phyloP scores from a whole-genome alignment of 169 alveolate species.

The Plasmodium billcollinsi region DNA sequence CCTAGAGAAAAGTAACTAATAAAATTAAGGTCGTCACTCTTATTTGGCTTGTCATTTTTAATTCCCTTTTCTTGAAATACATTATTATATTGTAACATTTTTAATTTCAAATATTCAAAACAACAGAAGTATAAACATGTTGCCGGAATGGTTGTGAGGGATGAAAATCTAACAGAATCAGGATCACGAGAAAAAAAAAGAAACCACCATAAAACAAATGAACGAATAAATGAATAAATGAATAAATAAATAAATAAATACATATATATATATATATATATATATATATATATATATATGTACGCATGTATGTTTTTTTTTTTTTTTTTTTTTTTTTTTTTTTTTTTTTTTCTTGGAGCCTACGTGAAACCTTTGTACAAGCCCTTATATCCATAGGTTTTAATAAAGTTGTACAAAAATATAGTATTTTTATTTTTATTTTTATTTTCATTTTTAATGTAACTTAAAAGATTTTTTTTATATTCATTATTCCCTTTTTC shows the following conservation, averaged over 20 bases:
- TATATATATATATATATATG: slow-evolving; percentile 2
- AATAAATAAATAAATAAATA: too few species aligned
- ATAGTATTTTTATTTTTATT: not conserved
- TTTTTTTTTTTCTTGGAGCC: not conserved
- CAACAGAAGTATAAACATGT: slow-evolving; percentile 73
- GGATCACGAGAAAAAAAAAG: not conserved
- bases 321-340: not conserved
- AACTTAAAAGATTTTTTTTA: not conserved
- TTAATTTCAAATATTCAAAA: slow-evolving; percentile 50
- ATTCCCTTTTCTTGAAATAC: not conserved
- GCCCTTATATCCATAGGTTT: slow-evolving; percentile 18
- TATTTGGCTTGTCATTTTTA: not conserved
- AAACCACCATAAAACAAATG: not conserved
- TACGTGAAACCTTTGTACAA: slow-evolving; percentile 56
- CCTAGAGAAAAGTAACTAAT: slow-evolving; percentile 41
- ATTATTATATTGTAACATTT: slow-evolving; percentile 11
- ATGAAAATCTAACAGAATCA: slow-evolving; percentile 27
- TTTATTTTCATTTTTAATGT: not conserved
- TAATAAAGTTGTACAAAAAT: slow-evolving; percentile 39
- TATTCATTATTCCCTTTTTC: too few species aligned
- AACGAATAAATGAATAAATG: not conserved
- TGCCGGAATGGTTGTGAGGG: slow-evolving; percentile 72
- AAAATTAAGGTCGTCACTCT: not conserved
- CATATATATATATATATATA: slow-evolving; percentile 10
- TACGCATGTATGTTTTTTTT: not conserved